Base-by-base conservation (phyloP, 2,329 filamentous ascomycete species). In the Knoxdaviesia proteae region DNA sequence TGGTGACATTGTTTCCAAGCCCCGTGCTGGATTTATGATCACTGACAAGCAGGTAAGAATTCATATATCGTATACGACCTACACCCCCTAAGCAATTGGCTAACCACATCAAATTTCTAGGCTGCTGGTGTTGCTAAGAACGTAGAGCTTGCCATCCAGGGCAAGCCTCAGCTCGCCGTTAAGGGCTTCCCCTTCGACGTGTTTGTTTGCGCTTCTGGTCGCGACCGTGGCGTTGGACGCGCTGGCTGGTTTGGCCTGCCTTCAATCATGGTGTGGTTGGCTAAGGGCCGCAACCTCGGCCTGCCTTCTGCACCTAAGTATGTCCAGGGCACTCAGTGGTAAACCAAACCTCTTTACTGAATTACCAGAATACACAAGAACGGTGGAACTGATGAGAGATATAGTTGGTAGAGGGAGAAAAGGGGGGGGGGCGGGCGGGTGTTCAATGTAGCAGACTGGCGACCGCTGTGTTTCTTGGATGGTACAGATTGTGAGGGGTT, bases 1-100 rank as follows among this genome's bases (percentile, higher is more conserved):
- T 3, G 69, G 69, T 30, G 69, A 74, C 44, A 54, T 70, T 37
- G 63, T 71, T 30, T 64, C 61, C 48, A 62, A 62, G 51, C 67
- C 68, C 29, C 58, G 62, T 30, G 64, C 71, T 5, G 70, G 70
- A 1, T 76, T 75, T 51, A 67, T 77, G 56, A 63, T 71, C 44
- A 72, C 73, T 0, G 74, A 71, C 45, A 68, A 69, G 48, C 69
- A 72, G 53, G 62, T 63, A 44, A 51, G 58, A 11, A 7, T 34
- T 5, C n/a, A 4, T 46, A 20, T 35, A 7, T 29, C 7, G 0
- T 43, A 35, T 45, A 8, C 20, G 3, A 5, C 40, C 7, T 38
- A 38, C 3, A 31, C 7, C 20, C 2, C 40, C 30, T 29, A 44
- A 36, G 7, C 11, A 8, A 7, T 37, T 30, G 35, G 7, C 11